Conservation (phyloP, 257 asterid genomes). For the Solanum bulbocastanum region DNA sequence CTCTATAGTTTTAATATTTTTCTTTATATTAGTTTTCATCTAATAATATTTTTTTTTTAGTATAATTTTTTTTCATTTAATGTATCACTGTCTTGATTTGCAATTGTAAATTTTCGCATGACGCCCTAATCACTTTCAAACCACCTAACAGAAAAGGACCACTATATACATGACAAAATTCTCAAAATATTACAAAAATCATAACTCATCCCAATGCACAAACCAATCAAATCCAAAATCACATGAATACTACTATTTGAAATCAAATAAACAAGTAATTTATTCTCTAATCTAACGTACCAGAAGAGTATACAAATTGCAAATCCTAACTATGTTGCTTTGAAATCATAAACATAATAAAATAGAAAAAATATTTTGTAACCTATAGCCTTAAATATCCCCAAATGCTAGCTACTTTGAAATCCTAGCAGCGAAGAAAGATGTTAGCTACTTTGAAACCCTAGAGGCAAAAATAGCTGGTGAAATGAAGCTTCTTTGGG, state of each 20-base stretch:
- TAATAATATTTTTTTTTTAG: no score
- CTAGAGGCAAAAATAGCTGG: not conserved
- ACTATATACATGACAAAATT: not conserved
- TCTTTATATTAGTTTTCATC: no score
- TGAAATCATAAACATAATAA: not conserved
- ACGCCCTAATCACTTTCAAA: no score
- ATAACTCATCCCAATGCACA: not conserved
- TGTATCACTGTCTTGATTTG: no score
- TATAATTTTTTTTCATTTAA: no score
- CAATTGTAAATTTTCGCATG: no score
- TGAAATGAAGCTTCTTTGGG: not conserved
- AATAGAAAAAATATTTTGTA: no score
- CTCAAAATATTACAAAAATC: not conserved
- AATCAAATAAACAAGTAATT: not conserved
- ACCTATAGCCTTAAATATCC: no score
- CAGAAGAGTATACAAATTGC: no score
- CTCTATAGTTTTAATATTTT: no score
- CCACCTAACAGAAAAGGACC: no score
- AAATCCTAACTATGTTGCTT: not conserved
- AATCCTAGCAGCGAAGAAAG: not conserved
- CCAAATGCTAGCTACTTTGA: not conserved
- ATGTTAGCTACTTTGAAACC: not conserved
- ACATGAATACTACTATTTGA: not conserved
- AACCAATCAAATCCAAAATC: not conserved
- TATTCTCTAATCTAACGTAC: not conserved